Evolutionary conservation across 2,329 filamentous ascomycete genomes (phyloP).

Genomic region (Pseudogymnoascus sp.): DNA sequence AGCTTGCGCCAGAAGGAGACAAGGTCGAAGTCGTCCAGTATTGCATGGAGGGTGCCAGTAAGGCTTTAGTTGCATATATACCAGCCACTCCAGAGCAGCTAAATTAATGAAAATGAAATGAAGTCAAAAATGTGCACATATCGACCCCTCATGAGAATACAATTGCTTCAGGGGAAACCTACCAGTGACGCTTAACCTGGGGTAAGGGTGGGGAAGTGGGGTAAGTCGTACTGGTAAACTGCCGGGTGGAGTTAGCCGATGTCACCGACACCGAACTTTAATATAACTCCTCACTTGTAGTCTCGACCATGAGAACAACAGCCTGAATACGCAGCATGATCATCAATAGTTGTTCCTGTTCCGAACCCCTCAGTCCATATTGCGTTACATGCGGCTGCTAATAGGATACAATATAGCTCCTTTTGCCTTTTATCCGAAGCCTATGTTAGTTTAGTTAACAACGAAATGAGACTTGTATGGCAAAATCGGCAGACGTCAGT

Average conservation of each 20-base stretch:
- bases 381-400: background rate
- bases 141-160: background rate
- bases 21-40: slow-evolving; percentile 79
- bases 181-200: background rate
- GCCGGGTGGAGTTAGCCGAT: background rate
- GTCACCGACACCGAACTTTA: background rate
- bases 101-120: slow-evolving; percentile 3
- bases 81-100: slow-evolving; percentile 25
- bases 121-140: background rate
- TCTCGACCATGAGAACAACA: background rate
- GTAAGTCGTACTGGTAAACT: background rate
- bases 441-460: background rate
- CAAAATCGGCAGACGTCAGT: background rate
- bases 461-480: background rate
- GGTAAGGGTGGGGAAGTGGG: slow-evolving; percentile 7
- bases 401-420: background rate
- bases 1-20: slow-evolving; percentile 34
- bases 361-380: background rate
- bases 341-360: slow-evolving; percentile 1
- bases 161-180: background rate
- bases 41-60: slow-evolving; percentile 82
- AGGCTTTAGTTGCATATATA: slow-evolving; percentile 61
- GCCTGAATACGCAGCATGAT: background rate
- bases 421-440: background rate
- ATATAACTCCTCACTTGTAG: slow-evolving; percentile 5